Conservation (phyloP, 805 yeast species). For the Kluyveromyces starmeri region DNA sequence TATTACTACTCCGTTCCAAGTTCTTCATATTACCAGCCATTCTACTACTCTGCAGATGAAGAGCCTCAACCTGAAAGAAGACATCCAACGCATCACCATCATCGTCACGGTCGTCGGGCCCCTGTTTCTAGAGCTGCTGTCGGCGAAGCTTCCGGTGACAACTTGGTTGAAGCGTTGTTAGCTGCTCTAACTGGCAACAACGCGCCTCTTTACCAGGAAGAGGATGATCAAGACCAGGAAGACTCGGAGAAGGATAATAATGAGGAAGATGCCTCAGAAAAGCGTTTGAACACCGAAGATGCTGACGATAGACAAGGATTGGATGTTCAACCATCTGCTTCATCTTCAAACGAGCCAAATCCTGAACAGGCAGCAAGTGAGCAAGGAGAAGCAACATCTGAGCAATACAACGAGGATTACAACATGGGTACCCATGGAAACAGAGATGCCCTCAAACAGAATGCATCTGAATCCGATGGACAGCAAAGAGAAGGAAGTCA, state of each 20-base stretch:
- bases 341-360: no score
- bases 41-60: constrained; percentile 1
- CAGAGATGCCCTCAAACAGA: background rate
- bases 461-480: background rate
- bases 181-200: constrained; percentile 18
- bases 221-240: constrained; percentile 3
- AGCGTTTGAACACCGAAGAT: background rate
- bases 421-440: background rate
- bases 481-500: background rate
- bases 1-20: constrained; percentile 8
- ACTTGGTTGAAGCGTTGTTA: constrained; percentile 9
- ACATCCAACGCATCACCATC: constrained; percentile 1
- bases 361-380: constrained; percentile 3
- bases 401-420: constrained; percentile 1
- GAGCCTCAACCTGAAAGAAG: background rate
- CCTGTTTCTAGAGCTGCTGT: background rate
- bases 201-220: background rate
- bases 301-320: background rate
- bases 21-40: constrained; percentile 8
- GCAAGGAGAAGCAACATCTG: constrained; percentile 5
- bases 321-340: no score
- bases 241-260: constrained; percentile 1
- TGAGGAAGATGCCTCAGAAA: background rate
- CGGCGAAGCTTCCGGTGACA: constrained; percentile 1
- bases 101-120: background rate